Percentiles rank a stretch among this genome's conserved stretches.
Evolutionary conservation across 1,139 yeast species (phyloP).

Genomic region (Taphrina pruni): DNA sequence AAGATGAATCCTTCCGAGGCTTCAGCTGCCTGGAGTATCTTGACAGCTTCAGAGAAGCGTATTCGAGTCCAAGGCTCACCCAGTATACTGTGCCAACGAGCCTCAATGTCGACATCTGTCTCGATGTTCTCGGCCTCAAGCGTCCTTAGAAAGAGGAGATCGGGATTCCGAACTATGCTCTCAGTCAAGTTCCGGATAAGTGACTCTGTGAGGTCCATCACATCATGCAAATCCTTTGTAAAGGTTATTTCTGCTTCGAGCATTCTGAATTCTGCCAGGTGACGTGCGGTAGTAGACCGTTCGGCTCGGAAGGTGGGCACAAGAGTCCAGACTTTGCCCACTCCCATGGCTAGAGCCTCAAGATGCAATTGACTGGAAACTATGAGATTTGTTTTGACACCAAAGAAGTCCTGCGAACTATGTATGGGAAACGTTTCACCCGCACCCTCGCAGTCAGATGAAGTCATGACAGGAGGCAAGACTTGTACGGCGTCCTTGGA

Average conservation of each 20-base stretch:
- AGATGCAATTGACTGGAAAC: slow-evolving; percentile 92
- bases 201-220: slow-evolving; percentile 69
- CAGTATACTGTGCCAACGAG: slow-evolving; percentile 51
- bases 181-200: slow-evolving; percentile 65
- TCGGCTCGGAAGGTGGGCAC: slow-evolving; percentile 96
- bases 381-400: slow-evolving; percentile 70
- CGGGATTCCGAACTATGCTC: slow-evolving; percentile 43
- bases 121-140: slow-evolving; percentile 42
- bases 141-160: slow-evolving; percentile 8
- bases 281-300: slow-evolving; percentile 86
- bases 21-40: slow-evolving; percentile 55
- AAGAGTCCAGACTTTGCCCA: slow-evolving; percentile 84
- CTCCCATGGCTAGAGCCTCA: slow-evolving; percentile 76
- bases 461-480: slow-evolving; percentile 82
- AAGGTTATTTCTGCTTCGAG: slow-evolving; percentile 88
- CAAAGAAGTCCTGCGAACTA: slow-evolving; percentile 60
- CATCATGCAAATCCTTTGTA: slow-evolving; percentile 61
- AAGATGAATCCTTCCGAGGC: slow-evolving; percentile 51
- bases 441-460: slow-evolving; percentile 97
- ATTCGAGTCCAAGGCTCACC: slow-evolving; percentile 68
- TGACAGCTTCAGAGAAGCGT: slow-evolving; percentile 76
- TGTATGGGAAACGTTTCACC: slow-evolving; percentile 80
- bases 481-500: slow-evolving; percentile 68
- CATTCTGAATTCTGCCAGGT: slow-evolving; percentile 97
- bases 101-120: slow-evolving; percentile 16